Evolutionary conservation across 2,329 filamentous ascomycete species (phyloP).

Genomic region (Monilinia polystroma): DNA sequence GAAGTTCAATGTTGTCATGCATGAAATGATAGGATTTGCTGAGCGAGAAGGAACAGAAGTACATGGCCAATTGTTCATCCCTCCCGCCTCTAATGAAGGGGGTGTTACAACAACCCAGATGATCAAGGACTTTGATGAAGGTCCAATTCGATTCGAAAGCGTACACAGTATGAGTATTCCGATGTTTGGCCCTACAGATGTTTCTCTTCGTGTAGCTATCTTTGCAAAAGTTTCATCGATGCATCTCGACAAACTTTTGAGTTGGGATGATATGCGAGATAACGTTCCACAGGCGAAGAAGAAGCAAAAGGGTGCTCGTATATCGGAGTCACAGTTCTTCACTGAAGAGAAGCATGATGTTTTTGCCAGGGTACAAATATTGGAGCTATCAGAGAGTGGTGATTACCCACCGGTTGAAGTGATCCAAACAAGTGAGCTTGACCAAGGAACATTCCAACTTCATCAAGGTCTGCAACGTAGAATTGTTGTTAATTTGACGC

Average conservation of each 20-base stretch:
- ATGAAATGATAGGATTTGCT: conserved; percentile 89
- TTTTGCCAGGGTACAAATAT: conserved; percentile 80
- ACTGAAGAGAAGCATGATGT: conserved; percentile 93
- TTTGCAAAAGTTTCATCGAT: conserved; percentile 89
- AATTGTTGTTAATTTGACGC: conserved; percentile 82
- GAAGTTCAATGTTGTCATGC: conserved; percentile 99
- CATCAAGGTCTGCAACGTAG: conserved; percentile 92
- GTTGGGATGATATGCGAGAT: conserved; percentile 98
- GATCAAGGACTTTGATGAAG: conserved; percentile 91
- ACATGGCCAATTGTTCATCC: conserved; percentile 94
- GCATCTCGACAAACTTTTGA: conserved; percentile 94
- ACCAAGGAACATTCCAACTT: conserved; percentile 88
- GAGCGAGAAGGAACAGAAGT: conserved; percentile 95
- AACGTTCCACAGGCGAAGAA: conserved; percentile 59
- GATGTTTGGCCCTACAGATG: conserved; percentile 70
- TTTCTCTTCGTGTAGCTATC: conserved; percentile 80
- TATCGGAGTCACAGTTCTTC: conserved; percentile 90
- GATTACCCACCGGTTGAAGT: conserved; percentile 93
- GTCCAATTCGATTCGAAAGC: conserved; percentile 89
- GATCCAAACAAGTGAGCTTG: conserved; percentile 77
- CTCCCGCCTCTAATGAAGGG: conserved; percentile 83
- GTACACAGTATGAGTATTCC: conserved; percentile 97
- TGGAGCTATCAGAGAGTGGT: conserved; percentile 88
- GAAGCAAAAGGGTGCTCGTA: conserved; percentile 57
- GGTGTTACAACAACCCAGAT: conserved; percentile 94